phyloP scores from a whole-genome alignment of 805 yeast genomes.

The Metschnikowia aberdeeniae region DNA sequence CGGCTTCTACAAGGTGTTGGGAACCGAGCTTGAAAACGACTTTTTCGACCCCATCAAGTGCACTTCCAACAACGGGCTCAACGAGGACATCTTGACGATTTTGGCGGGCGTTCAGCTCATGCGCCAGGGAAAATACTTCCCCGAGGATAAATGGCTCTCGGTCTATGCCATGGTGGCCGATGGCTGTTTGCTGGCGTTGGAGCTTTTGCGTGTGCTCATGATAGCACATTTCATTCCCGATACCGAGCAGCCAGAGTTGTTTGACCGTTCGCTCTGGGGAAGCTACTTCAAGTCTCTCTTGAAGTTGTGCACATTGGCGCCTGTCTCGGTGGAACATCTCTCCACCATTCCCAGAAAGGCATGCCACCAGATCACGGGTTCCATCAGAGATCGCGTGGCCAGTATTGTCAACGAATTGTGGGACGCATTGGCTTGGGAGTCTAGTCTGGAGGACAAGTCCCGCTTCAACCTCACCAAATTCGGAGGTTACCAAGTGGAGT shows the following conservation, averaged over 20 bases:
- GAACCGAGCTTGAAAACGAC: slow-evolving; percentile 28
- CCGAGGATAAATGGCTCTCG: slow-evolving; percentile 70
- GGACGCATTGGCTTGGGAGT: slow-evolving; percentile 68
- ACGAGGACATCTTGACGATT: slow-evolving; percentile 40
- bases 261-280: slow-evolving; percentile 66
- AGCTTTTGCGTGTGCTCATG: slow-evolving; percentile 49
- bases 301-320: slow-evolving; percentile 59
- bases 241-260: slow-evolving; percentile 45
- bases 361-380: slow-evolving; percentile 58
- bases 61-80: slow-evolving; percentile 39
- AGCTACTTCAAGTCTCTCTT: slow-evolving; percentile 56
- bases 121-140: slow-evolving; percentile 56
- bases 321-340: slow-evolving; percentile 65
- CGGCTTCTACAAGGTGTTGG: slow-evolving; percentile 42
- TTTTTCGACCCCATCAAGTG: slow-evolving; percentile 39
- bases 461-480: slow-evolving; percentile 58
- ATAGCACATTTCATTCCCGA: slow-evolving; percentile 49
- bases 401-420: slow-evolving; percentile 56
- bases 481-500: slow-evolving; percentile 70
- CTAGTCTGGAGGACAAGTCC: slow-evolving; percentile 47
- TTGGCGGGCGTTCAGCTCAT: slow-evolving; percentile 49
- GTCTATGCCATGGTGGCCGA: slow-evolving; percentile 55
- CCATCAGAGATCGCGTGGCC: slow-evolving; percentile 58
- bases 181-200: slow-evolving; percentile 51
- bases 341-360: slow-evolving; percentile 72